Conservation (phyloP, 768 basidiomycete species). For the Trametes gibbosa region DNA sequence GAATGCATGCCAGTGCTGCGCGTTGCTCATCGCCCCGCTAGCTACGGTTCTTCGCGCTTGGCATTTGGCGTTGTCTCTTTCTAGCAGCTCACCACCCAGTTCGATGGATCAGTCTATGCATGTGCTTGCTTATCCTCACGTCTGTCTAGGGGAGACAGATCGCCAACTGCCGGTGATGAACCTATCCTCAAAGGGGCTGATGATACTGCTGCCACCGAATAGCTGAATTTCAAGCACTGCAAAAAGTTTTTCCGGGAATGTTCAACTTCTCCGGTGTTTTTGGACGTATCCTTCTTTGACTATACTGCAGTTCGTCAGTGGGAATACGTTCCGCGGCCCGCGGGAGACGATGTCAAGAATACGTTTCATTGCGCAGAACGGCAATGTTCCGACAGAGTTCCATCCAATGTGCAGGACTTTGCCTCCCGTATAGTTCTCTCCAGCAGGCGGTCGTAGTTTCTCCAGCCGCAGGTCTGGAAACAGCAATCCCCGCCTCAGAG, state of each 20-base stretch:
- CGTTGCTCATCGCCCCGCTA: too few species aligned
- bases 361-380: not conserved
- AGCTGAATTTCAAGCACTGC: not conserved
- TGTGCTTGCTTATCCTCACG: too few species aligned
- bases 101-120: too few species aligned
- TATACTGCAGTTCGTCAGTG: not conserved
- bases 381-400: not conserved
- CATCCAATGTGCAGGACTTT: too few species aligned
- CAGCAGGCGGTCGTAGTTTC: too few species aligned
- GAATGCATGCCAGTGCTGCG: not conserved
- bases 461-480: not conserved
- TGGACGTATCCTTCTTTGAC: not conserved
- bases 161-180: too few species aligned
- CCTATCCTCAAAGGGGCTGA: not conserved
- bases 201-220: not conserved
- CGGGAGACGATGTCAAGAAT: not conserved
- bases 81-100: too few species aligned
- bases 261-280: not conserved
- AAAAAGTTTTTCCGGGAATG: not conserved
- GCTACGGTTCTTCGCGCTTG: too few species aligned
- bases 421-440: not conserved
- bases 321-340: not conserved
- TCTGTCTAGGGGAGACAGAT: too few species aligned
- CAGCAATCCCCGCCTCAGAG: constrained; percentile 1
- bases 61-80: too few species aligned